Evolutionary conservation across 148 eudicot genomes (phyloP), one percentile per base, ranked within the genome.

Genomic region (Beta vulgaris): DNA sequence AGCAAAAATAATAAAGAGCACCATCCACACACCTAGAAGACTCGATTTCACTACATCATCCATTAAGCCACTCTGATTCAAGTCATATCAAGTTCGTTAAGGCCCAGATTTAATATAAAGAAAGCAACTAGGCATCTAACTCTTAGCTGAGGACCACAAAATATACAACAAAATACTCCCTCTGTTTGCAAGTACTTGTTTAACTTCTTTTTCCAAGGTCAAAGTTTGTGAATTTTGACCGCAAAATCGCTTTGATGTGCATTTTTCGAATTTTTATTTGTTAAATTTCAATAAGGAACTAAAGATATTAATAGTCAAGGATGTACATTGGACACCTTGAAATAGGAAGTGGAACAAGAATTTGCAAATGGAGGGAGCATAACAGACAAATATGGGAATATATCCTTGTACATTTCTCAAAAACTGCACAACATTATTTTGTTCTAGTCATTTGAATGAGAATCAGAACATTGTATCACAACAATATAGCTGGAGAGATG

Each of bases 21-120:
- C 88, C 92, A 87, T 89, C 97, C 98, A 94, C 59, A 90, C 48
- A 35, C 89, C 97, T 64, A 94, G 75, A 58, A 94, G 81, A 82
- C 74, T 79, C 31, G 70, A 79, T 76, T 94, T 94, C 44, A 81
- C 87, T 70, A 86, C 88, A 71, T 94, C 86, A 68, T 94, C 91
- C 91, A 91, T 87, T 44, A 87, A 36, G 71, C 97, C 97, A 77
- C 69, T 85, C 98, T 93, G 86, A 43, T 53, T n/a, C 64, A 57
- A 32, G 35, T 59, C 79, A 77, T 32, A 32, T 16, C 60, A 69
- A 69, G 60, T 65, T 73, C 25, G 15, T 58, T 58, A 72, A 70
- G 39, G 34, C 44, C 54, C 48, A 66, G 34, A 36, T 23, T 39
- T 58, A n/a, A 70, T 54, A 55, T 48, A 65, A 72, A 31, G 54